phyloP scores from a whole-genome alignment of 2,329 filamentous ascomycete genomes.

The Hymenoscyphus fructigenus region DNA sequence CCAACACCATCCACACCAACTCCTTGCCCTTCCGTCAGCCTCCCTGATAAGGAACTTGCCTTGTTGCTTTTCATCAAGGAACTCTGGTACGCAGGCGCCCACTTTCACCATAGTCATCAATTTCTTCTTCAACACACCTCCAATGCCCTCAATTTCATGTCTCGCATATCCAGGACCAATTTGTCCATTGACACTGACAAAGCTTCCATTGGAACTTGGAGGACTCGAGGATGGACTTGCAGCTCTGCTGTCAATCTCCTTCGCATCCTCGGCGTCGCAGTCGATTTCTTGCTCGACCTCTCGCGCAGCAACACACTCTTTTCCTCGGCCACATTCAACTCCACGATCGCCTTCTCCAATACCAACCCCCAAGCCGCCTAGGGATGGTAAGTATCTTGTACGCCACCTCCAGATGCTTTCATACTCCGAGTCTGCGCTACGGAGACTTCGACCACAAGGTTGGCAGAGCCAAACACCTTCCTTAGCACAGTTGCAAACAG shows the following conservation, averaged over 20 bases:
- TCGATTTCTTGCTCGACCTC: slow-evolving; percentile 83
- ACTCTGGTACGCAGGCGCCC: slow-evolving; percentile 82
- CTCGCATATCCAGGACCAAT: slow-evolving; percentile 72
- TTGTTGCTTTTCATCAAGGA: slow-evolving; percentile 71
- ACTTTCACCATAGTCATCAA: slow-evolving; percentile 79
- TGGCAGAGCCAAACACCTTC: slow-evolving; percentile 79
- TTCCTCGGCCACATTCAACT: slow-evolving; percentile 80
- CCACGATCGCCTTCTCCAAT: slow-evolving; percentile 87
- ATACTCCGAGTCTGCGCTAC: slow-evolving; percentile 58
- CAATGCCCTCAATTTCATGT: slow-evolving; percentile 90
- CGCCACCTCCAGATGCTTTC: slow-evolving; percentile 83
- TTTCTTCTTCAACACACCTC: slow-evolving; percentile 84
- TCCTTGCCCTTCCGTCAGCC: slow-evolving; percentile 64
- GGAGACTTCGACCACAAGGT: slow-evolving; percentile 73
- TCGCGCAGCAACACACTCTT: slow-evolving; percentile 71
- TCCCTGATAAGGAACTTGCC: slow-evolving; percentile 70
- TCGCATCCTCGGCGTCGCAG: slow-evolving; percentile 74
- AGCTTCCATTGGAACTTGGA: slow-evolving; percentile 19
- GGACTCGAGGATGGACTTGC: slow-evolving; percentile 27
- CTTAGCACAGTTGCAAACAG: slow-evolving; percentile 40
- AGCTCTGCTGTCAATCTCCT: slow-evolving; percentile 30
- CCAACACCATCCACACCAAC: slow-evolving; percentile 92
- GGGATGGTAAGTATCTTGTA: slow-evolving; percentile 76
- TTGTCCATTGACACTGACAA: slow-evolving; percentile 18
- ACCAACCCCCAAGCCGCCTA: slow-evolving; percentile 78